phyloP scores from a whole-genome alignment of 2,329 filamentous ascomycete genomes.

The Zarea fungicola region DNA sequence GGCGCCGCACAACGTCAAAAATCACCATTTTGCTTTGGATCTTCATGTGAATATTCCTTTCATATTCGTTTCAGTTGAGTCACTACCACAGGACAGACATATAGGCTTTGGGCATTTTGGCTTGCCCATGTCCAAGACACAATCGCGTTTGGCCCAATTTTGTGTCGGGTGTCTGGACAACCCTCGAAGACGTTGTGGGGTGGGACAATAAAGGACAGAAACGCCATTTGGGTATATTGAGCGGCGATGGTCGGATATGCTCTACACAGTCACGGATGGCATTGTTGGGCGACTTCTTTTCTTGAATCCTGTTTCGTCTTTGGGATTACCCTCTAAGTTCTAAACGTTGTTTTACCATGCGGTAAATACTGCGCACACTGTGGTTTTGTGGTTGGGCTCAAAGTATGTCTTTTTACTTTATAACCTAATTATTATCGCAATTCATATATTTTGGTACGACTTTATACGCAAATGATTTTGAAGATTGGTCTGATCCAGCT shows the following conservation, averaged over 20 bases:
- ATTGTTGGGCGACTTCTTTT: conserved; percentile 1
- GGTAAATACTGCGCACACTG: not conserved
- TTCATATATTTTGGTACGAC: conserved; percentile 11
- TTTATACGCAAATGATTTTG: not conserved
- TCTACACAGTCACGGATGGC: not conserved
- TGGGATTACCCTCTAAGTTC: not conserved
- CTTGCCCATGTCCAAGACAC: not conserved
- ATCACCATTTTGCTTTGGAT: conserved; percentile 24
- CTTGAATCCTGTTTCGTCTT: not conserved
- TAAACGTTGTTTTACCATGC: not conserved
- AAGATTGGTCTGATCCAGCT: not conserved
- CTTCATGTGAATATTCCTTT: conserved; percentile 14
- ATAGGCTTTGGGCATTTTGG: not conserved
- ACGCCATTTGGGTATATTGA: conserved; percentile 12
- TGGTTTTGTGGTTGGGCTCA: not conserved
- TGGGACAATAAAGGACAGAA: not conserved
- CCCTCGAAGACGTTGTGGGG: not conserved
- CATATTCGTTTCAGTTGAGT: conserved; percentile 9
- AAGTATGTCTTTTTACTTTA: conserved; percentile 10
- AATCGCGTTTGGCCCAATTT: not conserved
- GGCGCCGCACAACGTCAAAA: conserved; percentile 7
- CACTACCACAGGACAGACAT: not conserved
- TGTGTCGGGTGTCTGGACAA: not conserved
- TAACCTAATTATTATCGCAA: conserved; percentile 8
- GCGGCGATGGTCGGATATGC: conserved; percentile 4